Percentiles rank a stretch among this genome's conserved stretches.
phyloP scores from a whole-genome alignment of 257 asterid species.

The Solanum pimpinellifolium region DNA sequence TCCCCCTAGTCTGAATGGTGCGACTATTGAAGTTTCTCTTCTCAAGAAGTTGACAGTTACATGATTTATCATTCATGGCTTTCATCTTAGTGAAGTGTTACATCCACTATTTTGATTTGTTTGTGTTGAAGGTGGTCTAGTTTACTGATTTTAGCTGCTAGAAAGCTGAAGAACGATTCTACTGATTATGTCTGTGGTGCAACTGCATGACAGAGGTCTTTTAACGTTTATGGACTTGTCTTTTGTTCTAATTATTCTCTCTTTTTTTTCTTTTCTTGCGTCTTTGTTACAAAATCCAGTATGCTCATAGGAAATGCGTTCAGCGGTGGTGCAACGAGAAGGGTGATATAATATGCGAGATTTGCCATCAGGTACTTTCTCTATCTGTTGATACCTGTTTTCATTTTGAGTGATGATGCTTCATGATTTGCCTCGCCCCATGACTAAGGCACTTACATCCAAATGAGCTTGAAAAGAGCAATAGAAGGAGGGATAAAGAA shows the following conservation, averaged over 20 bases:
- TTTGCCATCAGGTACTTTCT: slow-evolving; percentile 32
- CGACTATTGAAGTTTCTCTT: not conserved
- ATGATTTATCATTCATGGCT: not conserved
- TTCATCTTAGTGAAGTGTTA: not conserved
- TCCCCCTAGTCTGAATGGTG: not conserved
- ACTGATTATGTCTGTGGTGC: not conserved
- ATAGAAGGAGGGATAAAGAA: not conserved
- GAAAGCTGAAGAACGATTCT: not conserved
- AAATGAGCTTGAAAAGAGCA: not conserved
- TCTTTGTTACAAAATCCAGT: slow-evolving; percentile 11
- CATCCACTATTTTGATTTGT: not conserved
- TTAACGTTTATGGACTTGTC: not conserved
- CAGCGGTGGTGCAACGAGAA: slow-evolving; percentile 52
- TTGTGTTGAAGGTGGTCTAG: not conserved
- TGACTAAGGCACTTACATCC: not conserved
- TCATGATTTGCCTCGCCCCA: not conserved
- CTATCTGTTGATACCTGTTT: not conserved
- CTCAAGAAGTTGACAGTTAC: not conserved
- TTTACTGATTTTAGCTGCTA: not conserved
- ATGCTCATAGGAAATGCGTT: slow-evolving; percentile 38
- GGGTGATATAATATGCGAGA: slow-evolving; percentile 41
- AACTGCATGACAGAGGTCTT: not conserved
- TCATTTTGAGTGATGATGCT: not conserved
- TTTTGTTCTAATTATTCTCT: not conserved
- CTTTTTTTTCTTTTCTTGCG: not conserved